Evolutionary conservation across 306 rosid genomes (phyloP).

Genomic region (Prunus padus): DNA sequence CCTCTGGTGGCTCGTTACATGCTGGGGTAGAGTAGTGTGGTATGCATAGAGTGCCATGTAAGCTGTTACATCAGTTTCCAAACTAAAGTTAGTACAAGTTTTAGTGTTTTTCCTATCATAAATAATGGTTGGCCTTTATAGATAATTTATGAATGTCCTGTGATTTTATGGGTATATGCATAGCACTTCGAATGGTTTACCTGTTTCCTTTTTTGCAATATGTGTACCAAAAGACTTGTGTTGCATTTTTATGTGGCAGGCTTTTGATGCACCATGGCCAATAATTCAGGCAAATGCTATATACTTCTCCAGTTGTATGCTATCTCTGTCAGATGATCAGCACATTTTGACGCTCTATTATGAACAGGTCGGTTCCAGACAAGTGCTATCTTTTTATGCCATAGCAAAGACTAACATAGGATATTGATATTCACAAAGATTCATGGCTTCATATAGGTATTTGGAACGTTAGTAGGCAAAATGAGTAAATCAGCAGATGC

Average conservation of each 20-base stretch:
- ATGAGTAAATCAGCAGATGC: slow-evolving; percentile 77
- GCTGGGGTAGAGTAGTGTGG: too few species aligned
- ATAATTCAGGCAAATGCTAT: slow-evolving; percentile 90
- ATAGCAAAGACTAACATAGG: slow-evolving; percentile 3
- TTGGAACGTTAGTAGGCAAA: slow-evolving; percentile 71
- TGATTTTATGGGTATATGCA: background rate
- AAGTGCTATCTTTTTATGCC: slow-evolving; percentile 17
- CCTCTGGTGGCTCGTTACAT: too few species aligned
- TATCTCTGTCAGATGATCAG: slow-evolving; percentile 67
- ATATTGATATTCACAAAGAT: slow-evolving; percentile 24
- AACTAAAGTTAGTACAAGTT: too few species aligned
- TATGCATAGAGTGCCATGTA: background rate
- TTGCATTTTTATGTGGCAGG: slow-evolving; percentile 54
- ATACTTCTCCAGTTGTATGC: slow-evolving; percentile 83
- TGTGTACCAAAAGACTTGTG: background rate
- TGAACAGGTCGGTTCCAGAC: slow-evolving; percentile 56
- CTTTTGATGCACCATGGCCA: slow-evolving; percentile 97
- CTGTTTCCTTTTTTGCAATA: background rate
- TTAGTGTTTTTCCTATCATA: background rate
- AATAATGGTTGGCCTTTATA: background rate
- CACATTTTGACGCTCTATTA: slow-evolving; percentile 68
- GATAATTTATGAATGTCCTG: background rate
- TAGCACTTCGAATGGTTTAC: background rate
- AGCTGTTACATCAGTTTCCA: background rate
- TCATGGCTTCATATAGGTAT: slow-evolving; percentile 53